phyloP scores from a whole-genome alignment of 768 basidiomycete genomes.

The Kwoniella mangroviensis region DNA sequence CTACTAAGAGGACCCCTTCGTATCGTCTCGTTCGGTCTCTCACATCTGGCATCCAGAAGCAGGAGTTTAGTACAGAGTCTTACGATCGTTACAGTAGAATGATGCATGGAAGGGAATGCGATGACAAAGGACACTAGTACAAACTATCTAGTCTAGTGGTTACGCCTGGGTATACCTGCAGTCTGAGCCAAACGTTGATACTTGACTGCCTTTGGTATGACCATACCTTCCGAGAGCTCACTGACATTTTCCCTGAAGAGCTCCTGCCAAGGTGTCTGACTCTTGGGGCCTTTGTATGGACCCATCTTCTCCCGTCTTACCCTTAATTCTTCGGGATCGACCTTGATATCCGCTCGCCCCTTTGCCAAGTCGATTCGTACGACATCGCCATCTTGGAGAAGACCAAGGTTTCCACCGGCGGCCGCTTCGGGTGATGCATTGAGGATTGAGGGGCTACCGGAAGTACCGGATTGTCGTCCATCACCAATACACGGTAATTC shows the following conservation, averaged over 20 bases:
- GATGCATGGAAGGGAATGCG: too few relatives aligned
- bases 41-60: too few relatives aligned
- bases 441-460: slow-evolving; percentile 55
- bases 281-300: slow-evolving; percentile 36
- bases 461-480: slow-evolving; percentile 55
- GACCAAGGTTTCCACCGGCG: slow-evolving; percentile 48
- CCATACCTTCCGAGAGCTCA: slow-evolving; percentile 56
- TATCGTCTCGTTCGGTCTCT: too few relatives aligned
- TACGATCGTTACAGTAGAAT: too few relatives aligned
- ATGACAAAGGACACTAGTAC: too few relatives aligned
- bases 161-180: slow-evolving; percentile 42
- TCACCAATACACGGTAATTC: slow-evolving; percentile 57
- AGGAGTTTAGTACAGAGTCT: too few relatives aligned
- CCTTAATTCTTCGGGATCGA: slow-evolving; percentile 37
- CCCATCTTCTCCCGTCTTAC: slow-evolving; percentile 46
- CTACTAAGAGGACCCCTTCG: too few relatives aligned
- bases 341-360: slow-evolving; percentile 45
- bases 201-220: slow-evolving; percentile 52
- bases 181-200: slow-evolving; percentile 54
- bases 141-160: slow-evolving; percentile 34
- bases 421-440: slow-evolving; percentile 56
- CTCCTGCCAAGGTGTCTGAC: slow-evolving; percentile 58
- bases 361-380: slow-evolving; percentile 49
- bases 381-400: slow-evolving; percentile 48
- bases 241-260: slow-evolving; percentile 51